A percentile compares a stretch with the other conserved stretches of the same genome.
Conservation (phyloP, 1,284 basidiomycete species). For the Ceratobasidium sp. region DNA sequence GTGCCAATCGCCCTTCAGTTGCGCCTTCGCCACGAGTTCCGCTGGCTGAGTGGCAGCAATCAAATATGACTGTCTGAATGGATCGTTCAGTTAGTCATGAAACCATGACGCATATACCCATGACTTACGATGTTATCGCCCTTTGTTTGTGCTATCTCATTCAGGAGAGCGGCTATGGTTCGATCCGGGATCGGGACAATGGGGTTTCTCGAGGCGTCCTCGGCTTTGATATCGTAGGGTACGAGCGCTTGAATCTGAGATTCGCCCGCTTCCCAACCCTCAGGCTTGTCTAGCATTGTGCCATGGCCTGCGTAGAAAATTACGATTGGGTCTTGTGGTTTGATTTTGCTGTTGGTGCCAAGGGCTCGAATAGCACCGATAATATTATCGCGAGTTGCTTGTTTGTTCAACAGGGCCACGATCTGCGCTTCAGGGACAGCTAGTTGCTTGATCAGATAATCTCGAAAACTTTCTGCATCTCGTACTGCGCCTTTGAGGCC, state of each 20-base stretch:
- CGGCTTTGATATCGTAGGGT: background rate
- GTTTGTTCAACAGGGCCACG: background rate
- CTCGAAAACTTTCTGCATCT: background rate
- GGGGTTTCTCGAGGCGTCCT: background rate
- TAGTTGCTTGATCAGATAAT: background rate
- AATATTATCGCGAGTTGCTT: no score
- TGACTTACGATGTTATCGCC: slow-evolving; percentile 29
- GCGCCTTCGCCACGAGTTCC: background rate
- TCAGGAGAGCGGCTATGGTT: slow-evolving; percentile 7
- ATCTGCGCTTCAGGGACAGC: background rate
- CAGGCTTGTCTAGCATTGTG: background rate
- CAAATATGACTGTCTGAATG: slow-evolving; percentile 30
- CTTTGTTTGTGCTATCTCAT: background rate
- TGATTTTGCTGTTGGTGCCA: background rate
- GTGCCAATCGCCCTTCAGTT: background rate
- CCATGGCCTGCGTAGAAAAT: slow-evolving; percentile 24
- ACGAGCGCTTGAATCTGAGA: background rate
- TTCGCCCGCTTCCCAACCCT: background rate
- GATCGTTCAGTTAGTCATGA: background rate
- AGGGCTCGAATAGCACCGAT: background rate
- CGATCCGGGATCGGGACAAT: slow-evolving; percentile 4
- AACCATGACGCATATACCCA: background rate
- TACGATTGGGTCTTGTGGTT: background rate
- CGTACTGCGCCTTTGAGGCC: slow-evolving; percentile 2
- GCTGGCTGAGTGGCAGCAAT: slow-evolving; percentile 12